Base-by-base conservation (phyloP, 2,329 filamentous ascomycete genomes). In the Microcyclosporella mali region DNA sequence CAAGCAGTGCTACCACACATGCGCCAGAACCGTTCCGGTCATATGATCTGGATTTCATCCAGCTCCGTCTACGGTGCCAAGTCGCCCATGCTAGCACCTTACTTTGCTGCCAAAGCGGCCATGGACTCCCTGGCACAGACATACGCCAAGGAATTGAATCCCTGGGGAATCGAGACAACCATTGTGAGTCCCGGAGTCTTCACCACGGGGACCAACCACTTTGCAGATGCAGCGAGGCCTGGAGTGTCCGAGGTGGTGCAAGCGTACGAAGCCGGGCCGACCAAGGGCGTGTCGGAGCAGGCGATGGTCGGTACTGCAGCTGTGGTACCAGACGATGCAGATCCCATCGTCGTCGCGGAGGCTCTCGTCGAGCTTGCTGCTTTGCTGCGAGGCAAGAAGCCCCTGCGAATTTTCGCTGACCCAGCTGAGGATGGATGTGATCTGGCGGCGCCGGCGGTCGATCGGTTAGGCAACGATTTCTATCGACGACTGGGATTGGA, bases 1-100 rank as follows among this genome's bases (percentile, higher is more conserved):
- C 40, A 47, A 33, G 40, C 36, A 3, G 19, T 40, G 12, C 46
- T 49, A 10, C 46, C 60, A 0, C 44, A 43, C 30, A 35, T 46
- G 29, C 40, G 44, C n/a, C 10, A 12, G 9, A 17, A 27, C 1
- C 40, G 40, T 2, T 18, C 11, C 8, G 40, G 45, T 3, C 45
- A 47, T 28, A 30, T 47, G n/a, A 38, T 47, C 30, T 47, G 45
- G 45, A 47, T 42, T 14, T 39, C 40, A 2, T 40, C 40, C 8
- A 38, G 33, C n/a, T 40, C 41, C n/a, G 37, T 41, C 32, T 44
- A 47, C 37, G 45, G 45, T 18, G 45, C 32, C 11, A 45, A 45
- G 33, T 37, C 33, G 4, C 45, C 37, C 1, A 40, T 45, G 28
- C 37, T 41, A 16, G 45, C n/a, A 14, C 41, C 41, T 2, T 44